phyloP scores from a whole-genome alignment of 768 basidiomycete genomes.

The Collybia mongolica region DNA sequence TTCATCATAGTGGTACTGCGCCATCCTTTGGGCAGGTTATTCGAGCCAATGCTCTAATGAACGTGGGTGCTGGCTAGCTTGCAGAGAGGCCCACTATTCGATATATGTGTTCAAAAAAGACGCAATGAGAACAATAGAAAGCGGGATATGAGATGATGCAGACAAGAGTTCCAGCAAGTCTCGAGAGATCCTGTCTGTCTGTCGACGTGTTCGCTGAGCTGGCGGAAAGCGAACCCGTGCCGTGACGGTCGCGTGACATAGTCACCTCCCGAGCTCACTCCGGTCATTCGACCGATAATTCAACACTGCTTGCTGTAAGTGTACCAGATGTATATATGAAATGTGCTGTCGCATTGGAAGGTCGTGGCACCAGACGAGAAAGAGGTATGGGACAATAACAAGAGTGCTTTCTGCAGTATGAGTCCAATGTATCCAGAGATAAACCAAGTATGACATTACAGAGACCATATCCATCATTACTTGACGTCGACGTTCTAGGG shows the following conservation, averaged over 20 bases:
- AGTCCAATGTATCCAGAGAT: too few relatives aligned
- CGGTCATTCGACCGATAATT: too few relatives aligned
- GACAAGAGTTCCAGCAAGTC: neutral
- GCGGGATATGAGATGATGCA: neutral
- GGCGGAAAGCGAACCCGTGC: constrained; percentile 5
- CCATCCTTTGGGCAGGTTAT: constrained; percentile 39
- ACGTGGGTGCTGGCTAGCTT: neutral
- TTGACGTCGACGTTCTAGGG: too few relatives aligned
- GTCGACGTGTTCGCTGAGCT: constrained; percentile 21
- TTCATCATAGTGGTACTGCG: constrained; percentile 85
- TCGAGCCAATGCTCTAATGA: neutral
- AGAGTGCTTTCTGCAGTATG: too few relatives aligned
- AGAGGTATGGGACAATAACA: too few relatives aligned
- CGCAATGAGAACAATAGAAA: neutral
- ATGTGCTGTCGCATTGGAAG: too few relatives aligned
- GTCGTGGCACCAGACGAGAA: too few relatives aligned
- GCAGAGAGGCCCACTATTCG: neutral
- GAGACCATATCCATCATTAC: too few relatives aligned
- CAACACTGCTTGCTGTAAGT: too few relatives aligned
- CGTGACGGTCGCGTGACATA: constrained; percentile 15
- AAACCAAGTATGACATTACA: too few relatives aligned
- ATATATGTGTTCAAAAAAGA: neutral
- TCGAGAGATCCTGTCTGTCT: neutral
- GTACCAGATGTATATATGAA: too few relatives aligned
- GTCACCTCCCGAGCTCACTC: constrained; percentile 5